A percentile compares a stretch with the other conserved stretches of the same genome.
phyloP scores from a whole-genome alignment of 345 rosid species.

The Melaleuca quinquenervia region DNA sequence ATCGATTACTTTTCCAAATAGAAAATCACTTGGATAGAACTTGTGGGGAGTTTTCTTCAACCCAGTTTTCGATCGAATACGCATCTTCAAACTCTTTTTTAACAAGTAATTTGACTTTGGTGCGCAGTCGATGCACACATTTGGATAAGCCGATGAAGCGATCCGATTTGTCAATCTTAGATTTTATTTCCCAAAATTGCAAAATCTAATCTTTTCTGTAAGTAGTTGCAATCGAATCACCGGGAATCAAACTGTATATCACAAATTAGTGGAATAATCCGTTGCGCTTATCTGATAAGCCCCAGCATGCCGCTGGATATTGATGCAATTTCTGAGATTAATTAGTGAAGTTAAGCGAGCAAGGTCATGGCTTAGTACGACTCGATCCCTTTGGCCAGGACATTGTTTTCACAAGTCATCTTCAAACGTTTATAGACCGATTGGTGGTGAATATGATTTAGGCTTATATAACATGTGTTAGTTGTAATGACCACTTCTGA shows the following conservation, averaged over 20 bases:
- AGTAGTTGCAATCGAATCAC: neutral
- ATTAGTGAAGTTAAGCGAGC: neutral
- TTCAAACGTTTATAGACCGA: neutral
- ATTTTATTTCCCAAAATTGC: neutral
- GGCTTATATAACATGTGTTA: neutral
- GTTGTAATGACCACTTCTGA: neutral
- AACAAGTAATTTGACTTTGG: neutral
- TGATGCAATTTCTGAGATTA: neutral
- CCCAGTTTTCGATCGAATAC: neutral
- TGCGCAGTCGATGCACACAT: neutral
- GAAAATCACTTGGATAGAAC: neutral
- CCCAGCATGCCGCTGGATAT: neutral
- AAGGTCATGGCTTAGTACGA: neutral
- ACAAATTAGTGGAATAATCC: neutral
- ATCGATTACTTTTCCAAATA: neutral
- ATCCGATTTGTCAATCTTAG: accelerated
- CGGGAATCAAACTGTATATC: neutral
- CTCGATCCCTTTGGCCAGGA: neutral
- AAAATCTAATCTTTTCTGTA: neutral
- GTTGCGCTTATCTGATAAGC: neutral
- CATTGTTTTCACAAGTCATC: neutral
- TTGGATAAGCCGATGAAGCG: no score
- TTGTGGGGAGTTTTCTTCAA: neutral
- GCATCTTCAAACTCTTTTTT: neutral
- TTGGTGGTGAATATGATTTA: neutral